A percentile compares a stretch with the other conserved stretches of the same genome.
These are phyloP conservation scores for Pestalotiopsis sp. DNA, from an alignment of 2,329 filamentous ascomycete species.

Conservation along the genomic window DNA sequence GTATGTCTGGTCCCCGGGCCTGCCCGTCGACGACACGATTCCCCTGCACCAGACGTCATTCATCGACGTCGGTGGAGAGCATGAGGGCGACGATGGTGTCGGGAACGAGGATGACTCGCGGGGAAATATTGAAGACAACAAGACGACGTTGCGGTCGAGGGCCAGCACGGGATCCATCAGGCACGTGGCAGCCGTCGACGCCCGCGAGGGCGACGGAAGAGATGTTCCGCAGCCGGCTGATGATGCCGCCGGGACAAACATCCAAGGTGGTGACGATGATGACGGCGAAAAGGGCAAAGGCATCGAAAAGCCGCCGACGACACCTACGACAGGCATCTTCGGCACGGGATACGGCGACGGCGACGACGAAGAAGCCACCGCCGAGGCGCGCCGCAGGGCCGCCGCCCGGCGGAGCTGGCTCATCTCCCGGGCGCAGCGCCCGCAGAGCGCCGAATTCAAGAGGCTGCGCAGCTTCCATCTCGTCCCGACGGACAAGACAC, in stretches of 20 bases:
- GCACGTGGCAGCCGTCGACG: not conserved
- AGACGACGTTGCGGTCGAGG: not conserved
- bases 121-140: too few relatives aligned
- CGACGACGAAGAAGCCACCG: too few relatives aligned
- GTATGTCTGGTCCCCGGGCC: slow-evolving; percentile 17
- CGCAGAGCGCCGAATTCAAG: not conserved
- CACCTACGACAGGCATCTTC: too few relatives aligned
- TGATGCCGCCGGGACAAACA: not conserved
- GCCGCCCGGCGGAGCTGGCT: too few relatives aligned
- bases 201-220: not conserved
- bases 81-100: too few relatives aligned
- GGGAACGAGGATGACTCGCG: not conserved
- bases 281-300: too few relatives aligned
- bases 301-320: too few relatives aligned
- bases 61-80: slow-evolving; percentile 13
- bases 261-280: too few relatives aligned
- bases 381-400: not conserved
- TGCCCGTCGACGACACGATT: slow-evolving; percentile 17
- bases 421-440: not conserved
- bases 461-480: slow-evolving; percentile 5
- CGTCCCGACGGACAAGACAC: not conserved
- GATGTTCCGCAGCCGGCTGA: not conserved
- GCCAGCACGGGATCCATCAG: not conserved
- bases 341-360: too few relatives aligned
- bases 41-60: slow-evolving; percentile 18